Evolutionary conservation across 345 rosid genomes (phyloP), one percentile per base, ranked within the genome.

Genomic region (Eucalyptus erythrocorys): DNA sequence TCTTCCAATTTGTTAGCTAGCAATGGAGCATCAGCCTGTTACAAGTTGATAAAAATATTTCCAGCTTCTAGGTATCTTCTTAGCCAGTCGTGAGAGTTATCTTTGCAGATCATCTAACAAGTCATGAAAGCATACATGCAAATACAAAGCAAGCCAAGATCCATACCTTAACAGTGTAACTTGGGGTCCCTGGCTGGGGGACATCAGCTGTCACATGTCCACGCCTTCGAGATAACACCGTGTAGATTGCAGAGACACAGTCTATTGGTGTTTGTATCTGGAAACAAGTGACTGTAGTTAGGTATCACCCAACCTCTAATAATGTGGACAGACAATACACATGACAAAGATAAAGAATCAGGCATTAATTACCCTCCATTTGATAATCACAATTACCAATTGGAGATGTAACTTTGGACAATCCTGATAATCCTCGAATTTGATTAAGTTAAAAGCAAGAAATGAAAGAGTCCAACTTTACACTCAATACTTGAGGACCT

Each of bases 211-310:
- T 98, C 81, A 97, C 98, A 89, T 97, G 99, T 50, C 99, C 99
- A 95, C 98, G 98, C 88, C 98, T 96, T 37, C 99, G 96, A 80
- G 99, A 98, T 86, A 97, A 88, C 87, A 98, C 99, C 0, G 98
- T 98, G 91, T 98, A 98, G 90, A 98, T 96, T 47, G 98, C 99
- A 88, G 99, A 94, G 37, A 97, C 99, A 93, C 99, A 95, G 87
- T 98, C 99, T 37, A 97, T 95, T 48, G 99, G 99, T 53, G 99
- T 97, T 95, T 97, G 98, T 89, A 98, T 98, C 99, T 97, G 97
- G 88, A 87, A 90, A 34, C 27, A 40, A 76, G 84, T 76, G 15
- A 76, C 47, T 21, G 47, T 76, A 40, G 47, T 76, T 76, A 76
- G 47, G 47, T 76, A 43, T 76, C 47, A 40, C 45, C 45, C 84